A percentile compares a stretch with the other conserved stretches of the same genome.
Evolutionary conservation across 2,329 filamentous ascomycete genomes (phyloP).

Genomic region (Leptographium radiaticola): DNA sequence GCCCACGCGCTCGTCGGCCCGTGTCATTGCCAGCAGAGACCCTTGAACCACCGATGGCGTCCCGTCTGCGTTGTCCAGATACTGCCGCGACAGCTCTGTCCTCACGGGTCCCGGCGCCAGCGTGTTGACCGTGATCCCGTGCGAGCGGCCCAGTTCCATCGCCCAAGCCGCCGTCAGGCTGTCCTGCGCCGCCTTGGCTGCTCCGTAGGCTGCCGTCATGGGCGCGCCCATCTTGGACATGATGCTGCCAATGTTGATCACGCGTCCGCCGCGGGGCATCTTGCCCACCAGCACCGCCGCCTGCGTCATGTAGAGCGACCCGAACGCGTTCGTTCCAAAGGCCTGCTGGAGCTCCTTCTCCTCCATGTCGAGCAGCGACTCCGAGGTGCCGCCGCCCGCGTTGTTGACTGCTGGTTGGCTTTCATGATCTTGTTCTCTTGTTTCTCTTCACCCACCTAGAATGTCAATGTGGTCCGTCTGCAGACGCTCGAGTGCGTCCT

Average conservation of each 20-base stretch:
- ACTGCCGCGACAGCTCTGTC: conserved; percentile 18
- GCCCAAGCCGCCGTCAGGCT: conserved; percentile 21
- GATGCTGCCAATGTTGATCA: conserved; percentile 20
- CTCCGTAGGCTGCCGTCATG: conserved; percentile 14
- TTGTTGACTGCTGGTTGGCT: conserved; percentile 22
- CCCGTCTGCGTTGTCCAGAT: conserved; percentile 6
- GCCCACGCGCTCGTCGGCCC: conserved; percentile 21
- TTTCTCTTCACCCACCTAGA: conserved; percentile 17
- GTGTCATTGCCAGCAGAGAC: conserved; percentile 8
- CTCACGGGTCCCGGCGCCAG: conserved; percentile 25
- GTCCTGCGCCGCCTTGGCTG: conserved; percentile 23
- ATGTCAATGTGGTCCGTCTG: conserved; percentile 25
- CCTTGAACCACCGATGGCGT: conserved; percentile 3
- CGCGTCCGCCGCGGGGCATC: conserved; percentile 22
- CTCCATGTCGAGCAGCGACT: conserved; percentile 12
- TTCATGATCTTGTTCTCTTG: neutral
- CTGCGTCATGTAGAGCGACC: conserved; percentile 22
- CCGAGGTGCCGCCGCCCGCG: conserved; percentile 15
- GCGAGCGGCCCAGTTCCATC: neutral
- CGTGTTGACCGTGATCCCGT: conserved; percentile 29
- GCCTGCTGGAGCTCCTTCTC: conserved; percentile 16
- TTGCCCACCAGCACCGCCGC: conserved; percentile 16
- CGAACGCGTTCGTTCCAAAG: conserved; percentile 21
- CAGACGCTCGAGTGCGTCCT: conserved; percentile 22
- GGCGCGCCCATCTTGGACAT: conserved; percentile 12